A percentile compares a stretch with the other conserved stretches of the same genome.
Conservation (phyloP, 768 basidiomycete species). For the Mycena alexandri region DNA sequence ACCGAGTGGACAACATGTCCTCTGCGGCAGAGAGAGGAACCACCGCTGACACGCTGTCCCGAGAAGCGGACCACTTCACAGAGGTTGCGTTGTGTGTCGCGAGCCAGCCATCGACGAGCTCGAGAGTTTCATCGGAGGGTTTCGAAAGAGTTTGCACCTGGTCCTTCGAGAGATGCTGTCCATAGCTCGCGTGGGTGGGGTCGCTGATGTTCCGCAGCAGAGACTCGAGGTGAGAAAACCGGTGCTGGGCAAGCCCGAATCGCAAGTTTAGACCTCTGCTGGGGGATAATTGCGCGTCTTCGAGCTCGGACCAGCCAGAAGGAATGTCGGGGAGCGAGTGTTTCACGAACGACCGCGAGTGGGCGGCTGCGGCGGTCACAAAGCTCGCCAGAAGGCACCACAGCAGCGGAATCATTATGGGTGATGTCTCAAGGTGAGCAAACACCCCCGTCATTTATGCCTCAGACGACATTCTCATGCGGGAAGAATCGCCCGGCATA, state of each 20-base stretch:
- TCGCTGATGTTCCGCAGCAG: slow-evolving; percentile 50
- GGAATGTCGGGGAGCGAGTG: slow-evolving; percentile 29
- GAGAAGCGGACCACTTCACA: slow-evolving; percentile 55
- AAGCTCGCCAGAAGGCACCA: slow-evolving; percentile 7
- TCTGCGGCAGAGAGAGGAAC: slow-evolving; percentile 59
- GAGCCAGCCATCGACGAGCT: slow-evolving; percentile 27
- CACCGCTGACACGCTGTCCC: slow-evolving; percentile 61
- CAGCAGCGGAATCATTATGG: not conserved
- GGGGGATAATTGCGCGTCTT: slow-evolving; percentile 7
- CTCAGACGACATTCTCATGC: no score
- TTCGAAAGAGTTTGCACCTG: slow-evolving; percentile 57
- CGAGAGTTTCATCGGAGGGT: slow-evolving; percentile 52
- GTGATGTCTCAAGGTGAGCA: not conserved
- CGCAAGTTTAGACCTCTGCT: slow-evolving; percentile 47
- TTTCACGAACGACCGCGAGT: slow-evolving; percentile 18
- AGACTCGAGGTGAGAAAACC: slow-evolving; percentile 47
- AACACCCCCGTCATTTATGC: no score
- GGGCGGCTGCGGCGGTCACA: not conserved
- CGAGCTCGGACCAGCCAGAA: slow-evolving; percentile 26
- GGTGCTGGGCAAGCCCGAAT: slow-evolving; percentile 50
- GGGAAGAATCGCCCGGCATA: no score
- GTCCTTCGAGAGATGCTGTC: slow-evolving; percentile 55
- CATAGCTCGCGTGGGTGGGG: slow-evolving; percentile 49
- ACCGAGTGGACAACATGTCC: slow-evolving; percentile 62
- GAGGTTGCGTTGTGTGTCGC: slow-evolving; percentile 36